Evolutionary conservation across 768 basidiomycete species (phyloP).

Genomic region (Suillus plorans): DNA sequence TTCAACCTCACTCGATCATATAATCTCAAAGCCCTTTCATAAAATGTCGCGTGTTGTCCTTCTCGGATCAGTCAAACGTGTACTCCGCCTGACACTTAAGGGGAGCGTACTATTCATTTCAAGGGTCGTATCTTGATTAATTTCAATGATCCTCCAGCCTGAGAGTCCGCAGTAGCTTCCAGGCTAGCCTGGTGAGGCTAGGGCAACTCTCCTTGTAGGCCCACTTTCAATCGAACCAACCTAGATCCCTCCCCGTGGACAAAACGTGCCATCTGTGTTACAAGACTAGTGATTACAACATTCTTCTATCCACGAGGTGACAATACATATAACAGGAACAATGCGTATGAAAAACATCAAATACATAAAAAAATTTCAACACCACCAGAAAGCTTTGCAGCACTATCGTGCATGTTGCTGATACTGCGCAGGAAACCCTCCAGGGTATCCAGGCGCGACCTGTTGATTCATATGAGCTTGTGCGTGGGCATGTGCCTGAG

Average conservation of each 20-base stretch:
- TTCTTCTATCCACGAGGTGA: background rate
- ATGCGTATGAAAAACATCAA: background rate
- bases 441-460: conserved; percentile 26
- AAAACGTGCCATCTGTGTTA: background rate
- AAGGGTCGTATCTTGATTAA: background rate
- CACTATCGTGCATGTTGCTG: conserved; percentile 30
- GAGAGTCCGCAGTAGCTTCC: background rate
- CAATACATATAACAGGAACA: conserved; percentile 1
- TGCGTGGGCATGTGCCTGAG: conserved; percentile 16
- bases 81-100: background rate
- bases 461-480: conserved; percentile 28
- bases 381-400: background rate
- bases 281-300: conserved; percentile 4
- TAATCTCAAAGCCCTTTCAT: conserved; percentile 2
- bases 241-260: background rate
- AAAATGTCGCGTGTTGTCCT: background rate
- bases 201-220: background rate
- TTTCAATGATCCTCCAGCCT: background rate
- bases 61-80: conserved; percentile 3
- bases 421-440: conserved; percentile 31
- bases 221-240: background rate
- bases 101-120: background rate
- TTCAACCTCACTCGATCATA: background rate
- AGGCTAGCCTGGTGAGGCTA: background rate
- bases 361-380: background rate